Evolutionary conservation across 768 basidiomycete genomes (phyloP).

Genomic region (Rhodotorula babjevae): DNA sequence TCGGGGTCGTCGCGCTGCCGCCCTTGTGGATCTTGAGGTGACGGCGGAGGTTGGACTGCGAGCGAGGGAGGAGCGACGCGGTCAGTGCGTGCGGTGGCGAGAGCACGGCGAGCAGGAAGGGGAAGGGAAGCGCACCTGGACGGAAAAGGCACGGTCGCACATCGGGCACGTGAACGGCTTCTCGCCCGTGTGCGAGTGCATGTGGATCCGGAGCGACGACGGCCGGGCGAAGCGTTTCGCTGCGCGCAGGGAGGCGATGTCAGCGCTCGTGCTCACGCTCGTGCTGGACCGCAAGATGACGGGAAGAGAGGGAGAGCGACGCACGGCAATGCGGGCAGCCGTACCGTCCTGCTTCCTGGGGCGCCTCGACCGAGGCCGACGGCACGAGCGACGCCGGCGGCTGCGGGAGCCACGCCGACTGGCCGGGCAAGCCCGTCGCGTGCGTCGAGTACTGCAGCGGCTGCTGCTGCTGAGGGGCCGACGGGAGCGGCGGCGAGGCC

Average conservation of each 20-base stretch:
- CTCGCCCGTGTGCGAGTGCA: conserved; percentile 42
- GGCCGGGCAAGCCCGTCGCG: too few relatives aligned
- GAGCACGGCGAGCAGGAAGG: too few relatives aligned
- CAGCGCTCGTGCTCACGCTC: too few relatives aligned
- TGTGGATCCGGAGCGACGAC: conserved; percentile 38
- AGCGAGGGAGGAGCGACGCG: too few relatives aligned
- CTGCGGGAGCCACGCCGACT: background rate
- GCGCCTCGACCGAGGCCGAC: background rate
- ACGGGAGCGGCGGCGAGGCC: background rate
- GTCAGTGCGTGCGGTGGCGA: too few relatives aligned
- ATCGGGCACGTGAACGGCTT: conserved; percentile 39
- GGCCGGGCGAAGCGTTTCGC: conserved; percentile 41
- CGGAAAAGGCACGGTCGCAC: conserved; percentile 39
- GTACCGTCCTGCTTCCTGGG: conserved; percentile 10
- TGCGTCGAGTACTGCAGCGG: background rate
- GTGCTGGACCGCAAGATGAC: too few relatives aligned
- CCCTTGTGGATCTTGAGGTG: conserved; percentile 37
- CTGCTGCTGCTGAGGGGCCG: background rate
- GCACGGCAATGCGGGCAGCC: conserved; percentile 35
- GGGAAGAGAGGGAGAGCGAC: background rate
- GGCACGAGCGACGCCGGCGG: too few relatives aligned
- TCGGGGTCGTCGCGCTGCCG: background rate
- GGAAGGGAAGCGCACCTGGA: conserved; percentile 23
- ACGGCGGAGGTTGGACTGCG: conserved; percentile 33
- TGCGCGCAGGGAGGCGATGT: background rate